Evolutionary conservation across 1,139 yeast species (phyloP).

Genomic region (Geotrichum fermentans): DNA sequence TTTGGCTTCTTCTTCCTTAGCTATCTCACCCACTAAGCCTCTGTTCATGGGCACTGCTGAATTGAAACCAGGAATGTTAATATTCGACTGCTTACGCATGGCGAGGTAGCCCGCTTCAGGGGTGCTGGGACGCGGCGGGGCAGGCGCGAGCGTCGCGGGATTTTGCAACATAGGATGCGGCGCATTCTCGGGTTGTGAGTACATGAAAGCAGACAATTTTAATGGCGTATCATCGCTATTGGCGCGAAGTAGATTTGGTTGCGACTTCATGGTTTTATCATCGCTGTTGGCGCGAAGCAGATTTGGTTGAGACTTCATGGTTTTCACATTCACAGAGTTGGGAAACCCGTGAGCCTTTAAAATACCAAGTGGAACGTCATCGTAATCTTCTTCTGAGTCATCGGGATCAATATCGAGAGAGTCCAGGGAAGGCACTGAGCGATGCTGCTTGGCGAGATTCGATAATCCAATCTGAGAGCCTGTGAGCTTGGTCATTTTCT

Average conservation of each 20-base stretch:
- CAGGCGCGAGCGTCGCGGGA: slow-evolving; percentile 13
- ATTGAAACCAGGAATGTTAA: slow-evolving; percentile 26
- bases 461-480: slow-evolving; percentile 32
- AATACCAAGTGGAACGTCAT: slow-evolving; percentile 41
- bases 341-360: slow-evolving; percentile 42
- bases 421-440: background rate
- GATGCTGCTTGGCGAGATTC: background rate
- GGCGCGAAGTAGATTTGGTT: slow-evolving; percentile 21
- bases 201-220: slow-evolving; percentile 2
- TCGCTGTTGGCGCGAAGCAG: background rate
- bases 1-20: slow-evolving; percentile 40
- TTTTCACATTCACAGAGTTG: slow-evolving; percentile 21
- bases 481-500: slow-evolving; percentile 40
- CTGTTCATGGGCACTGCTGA: slow-evolving; percentile 29
- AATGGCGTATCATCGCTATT: background rate
- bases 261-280: slow-evolving; percentile 25
- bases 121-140: slow-evolving; percentile 2
- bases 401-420: slow-evolving; percentile 23
- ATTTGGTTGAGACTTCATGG: slow-evolving; percentile 27
- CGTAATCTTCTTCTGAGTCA: slow-evolving; percentile 38
- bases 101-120: slow-evolving; percentile 21
- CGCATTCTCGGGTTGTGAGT: background rate
- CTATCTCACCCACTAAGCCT: slow-evolving; percentile 41
- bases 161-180: slow-evolving; percentile 18
- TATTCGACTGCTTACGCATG: slow-evolving; percentile 20